A percentile compares a stretch with the other conserved stretches of the same genome.
phyloP scores from a whole-genome alignment of 345 rosid genomes.

The Moringa oleifera region DNA sequence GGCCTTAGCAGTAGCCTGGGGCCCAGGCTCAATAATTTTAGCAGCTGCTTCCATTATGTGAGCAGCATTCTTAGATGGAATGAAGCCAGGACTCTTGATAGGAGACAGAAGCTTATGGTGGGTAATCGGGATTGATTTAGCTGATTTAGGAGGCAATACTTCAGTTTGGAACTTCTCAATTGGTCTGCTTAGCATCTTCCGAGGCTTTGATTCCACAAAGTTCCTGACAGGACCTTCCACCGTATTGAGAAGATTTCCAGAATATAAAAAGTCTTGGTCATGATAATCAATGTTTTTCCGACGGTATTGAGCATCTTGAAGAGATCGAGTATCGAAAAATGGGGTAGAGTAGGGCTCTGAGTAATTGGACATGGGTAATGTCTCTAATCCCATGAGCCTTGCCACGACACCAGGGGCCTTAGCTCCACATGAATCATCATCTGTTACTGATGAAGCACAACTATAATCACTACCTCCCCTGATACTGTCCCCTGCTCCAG shows the following conservation, averaged over 20 bases:
- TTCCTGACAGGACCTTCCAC: slow-evolving; percentile 34
- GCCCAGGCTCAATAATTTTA: slow-evolving; percentile 57
- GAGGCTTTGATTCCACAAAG: slow-evolving; percentile 36
- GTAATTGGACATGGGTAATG: slow-evolving; percentile 56
- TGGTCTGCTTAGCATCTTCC: slow-evolving; percentile 47
- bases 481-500: slow-evolving; percentile 37
- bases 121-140: slow-evolving; percentile 87
- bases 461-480: slow-evolving; percentile 66
- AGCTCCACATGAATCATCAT: slow-evolving; percentile 78
- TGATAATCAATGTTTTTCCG: slow-evolving; percentile 48
- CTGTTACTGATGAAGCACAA: slow-evolving; percentile 88
- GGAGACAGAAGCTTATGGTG: slow-evolving; percentile 93
- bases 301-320: slow-evolving; percentile 33
- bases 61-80: slow-evolving; percentile 78
- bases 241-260: slow-evolving; percentile 45
- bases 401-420: slow-evolving; percentile 88
- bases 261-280: slow-evolving; percentile 42
- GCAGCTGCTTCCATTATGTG: slow-evolving; percentile 98
- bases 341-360: slow-evolving; percentile 53
- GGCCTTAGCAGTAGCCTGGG: slow-evolving; percentile 37
- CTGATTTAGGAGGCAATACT: slow-evolving; percentile 86
- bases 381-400: slow-evolving; percentile 94
- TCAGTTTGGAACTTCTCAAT: slow-evolving; percentile 94
- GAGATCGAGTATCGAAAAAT: slow-evolving; percentile 55
- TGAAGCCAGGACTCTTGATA: slow-evolving; percentile 79